Evolutionary conservation across 2,329 filamentous ascomycete genomes (phyloP).

Genomic region (Colletotrichum camelliae): DNA sequence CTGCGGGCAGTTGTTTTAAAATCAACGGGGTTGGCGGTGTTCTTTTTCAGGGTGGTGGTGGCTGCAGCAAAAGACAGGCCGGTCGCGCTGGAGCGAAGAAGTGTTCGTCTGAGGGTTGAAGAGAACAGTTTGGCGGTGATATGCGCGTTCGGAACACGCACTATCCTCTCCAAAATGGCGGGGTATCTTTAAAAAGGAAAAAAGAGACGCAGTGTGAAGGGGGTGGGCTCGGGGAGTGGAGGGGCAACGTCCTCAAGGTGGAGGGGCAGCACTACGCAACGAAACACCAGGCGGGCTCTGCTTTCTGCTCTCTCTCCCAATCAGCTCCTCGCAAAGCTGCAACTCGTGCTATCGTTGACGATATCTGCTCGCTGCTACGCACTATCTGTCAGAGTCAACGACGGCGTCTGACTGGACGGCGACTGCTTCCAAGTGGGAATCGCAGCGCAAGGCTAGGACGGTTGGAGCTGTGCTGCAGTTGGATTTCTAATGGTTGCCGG

Average conservation of each 20-base stretch:
- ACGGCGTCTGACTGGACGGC: slow-evolving; percentile 14
- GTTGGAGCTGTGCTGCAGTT: not conserved
- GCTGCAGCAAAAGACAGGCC: slow-evolving; percentile 76
- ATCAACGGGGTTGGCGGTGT: slow-evolving; percentile 40
- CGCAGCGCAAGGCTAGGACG: not conserved
- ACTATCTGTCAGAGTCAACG: not conserved
- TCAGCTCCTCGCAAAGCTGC: not conserved
- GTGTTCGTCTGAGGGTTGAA: slow-evolving; percentile 75
- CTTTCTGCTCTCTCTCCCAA: not conserved
- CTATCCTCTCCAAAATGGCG: slow-evolving; percentile 17
- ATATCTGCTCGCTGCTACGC: not conserved
- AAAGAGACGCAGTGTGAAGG: slow-evolving; percentile 3
- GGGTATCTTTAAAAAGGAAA: slow-evolving; percentile 20
- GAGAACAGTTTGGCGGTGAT: slow-evolving; percentile 82
- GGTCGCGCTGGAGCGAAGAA: slow-evolving; percentile 72
- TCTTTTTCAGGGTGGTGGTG: slow-evolving; percentile 65
- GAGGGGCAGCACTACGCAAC: not conserved
- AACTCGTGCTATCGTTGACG: slow-evolving; percentile 4
- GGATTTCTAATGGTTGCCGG: slow-evolving; percentile 18
- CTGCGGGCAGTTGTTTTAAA: slow-evolving; percentile 55
- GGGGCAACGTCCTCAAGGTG: not conserved
- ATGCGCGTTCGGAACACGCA: slow-evolving; percentile 24
- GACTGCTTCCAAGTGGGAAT: not conserved
- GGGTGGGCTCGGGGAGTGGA: not conserved
- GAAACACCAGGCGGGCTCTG: not conserved